Base-by-base conservation (phyloP, 805 yeast genomes). In the Cyberlindnera sargentensis region DNA sequence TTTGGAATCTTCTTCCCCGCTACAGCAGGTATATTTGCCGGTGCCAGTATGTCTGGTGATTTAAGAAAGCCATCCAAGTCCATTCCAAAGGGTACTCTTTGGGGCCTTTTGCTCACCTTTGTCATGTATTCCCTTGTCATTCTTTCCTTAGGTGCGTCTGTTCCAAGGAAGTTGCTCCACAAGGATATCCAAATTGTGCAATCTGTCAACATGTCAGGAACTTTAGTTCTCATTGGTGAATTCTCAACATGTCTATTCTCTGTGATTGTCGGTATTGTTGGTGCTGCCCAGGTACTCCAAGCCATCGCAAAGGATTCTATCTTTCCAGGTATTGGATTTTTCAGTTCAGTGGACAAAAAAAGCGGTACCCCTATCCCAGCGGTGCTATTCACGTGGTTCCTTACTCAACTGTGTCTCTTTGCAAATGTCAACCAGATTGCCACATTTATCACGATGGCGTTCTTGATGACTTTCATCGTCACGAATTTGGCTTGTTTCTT, bases 21-120 rank as follows among this genome's bases (percentile, higher is more conserved):
- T 1, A 91, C 99, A 0, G 96, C 98, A 6, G 99, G 99, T 45
- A 90, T 93, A 27, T 83, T 93, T 63, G 98, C 99, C 3, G 99
- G 99, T 15, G 97, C 99, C 2, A 85, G 95, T 25, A 93, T 93
- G 99, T 88, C 96, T 34, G 98, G 99, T 20, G 96, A 89, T 54
- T 71, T 93, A 49, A 68, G 75, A 44, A 80, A 75, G 43, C 99
- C 99, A 0, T 87, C 96, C 0, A 78, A 76, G 55, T 78, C 95
- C 1, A 93, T 93, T 37, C 99, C 99, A 0, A 73, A 75, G 47
- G 99, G 99, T n/a, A 93, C 99, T 0, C 63, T 93, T 27, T 77
- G 81, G 70, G 99, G 98, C 0, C 66, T 91, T 7, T 51, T 79
- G 4, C 65, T 88, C 33, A 90, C 98, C 0, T 89, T 93, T 57